phyloP scores from a whole-genome alignment of 2,329 filamentous ascomycete species.

The Ceratocystis alfenasii region DNA sequence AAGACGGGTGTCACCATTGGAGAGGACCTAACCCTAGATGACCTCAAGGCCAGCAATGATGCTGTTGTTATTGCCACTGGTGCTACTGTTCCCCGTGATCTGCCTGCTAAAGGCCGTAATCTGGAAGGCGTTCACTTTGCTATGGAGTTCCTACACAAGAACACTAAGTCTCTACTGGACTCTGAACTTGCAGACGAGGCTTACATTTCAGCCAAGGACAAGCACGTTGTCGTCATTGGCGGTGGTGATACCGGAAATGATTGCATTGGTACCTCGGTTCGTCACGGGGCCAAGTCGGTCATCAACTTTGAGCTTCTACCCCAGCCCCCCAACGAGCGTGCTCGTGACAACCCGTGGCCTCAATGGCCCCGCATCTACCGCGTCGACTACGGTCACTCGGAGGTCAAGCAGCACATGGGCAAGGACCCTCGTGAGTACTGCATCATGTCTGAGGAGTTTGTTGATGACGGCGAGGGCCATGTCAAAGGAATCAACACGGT shows the following conservation, averaged over 20 bases:
- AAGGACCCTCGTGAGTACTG: constrained; percentile 94
- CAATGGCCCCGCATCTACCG: constrained; percentile 98
- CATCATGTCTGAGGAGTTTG: constrained; percentile 96
- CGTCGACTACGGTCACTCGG: constrained; percentile 93
- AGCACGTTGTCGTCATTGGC: constrained; percentile 92
- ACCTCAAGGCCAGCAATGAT: constrained; percentile 62
- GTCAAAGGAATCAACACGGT: constrained; percentile 95
- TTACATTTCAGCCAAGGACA: constrained; percentile 91
- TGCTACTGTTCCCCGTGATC: constrained; percentile 82
- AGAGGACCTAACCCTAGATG: constrained; percentile 58
- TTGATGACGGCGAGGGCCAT: constrained; percentile 72
- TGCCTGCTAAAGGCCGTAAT: constrained; percentile 80
- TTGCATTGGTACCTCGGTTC: constrained; percentile 91
- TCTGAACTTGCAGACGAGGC: constrained; percentile 70
- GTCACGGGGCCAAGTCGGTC: constrained; percentile 89
- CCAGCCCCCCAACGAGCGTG: constrained; percentile 81
- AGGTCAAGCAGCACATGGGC: constrained; percentile 92
- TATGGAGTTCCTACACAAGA: constrained; percentile 95
- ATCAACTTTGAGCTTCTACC: constrained; percentile 94
- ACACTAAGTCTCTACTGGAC: constrained; percentile 94
- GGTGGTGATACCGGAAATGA: constrained; percentile 97
- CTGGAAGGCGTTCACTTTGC: constrained; percentile 87
- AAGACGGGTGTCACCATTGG: constrained; percentile 68
- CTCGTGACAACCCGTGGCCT: constrained; percentile 91
- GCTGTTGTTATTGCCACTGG: constrained; percentile 86